Evolutionary conservation across 1,139 yeast genomes (phyloP).

Genomic region (Sugiyamaella neomexicana): DNA sequence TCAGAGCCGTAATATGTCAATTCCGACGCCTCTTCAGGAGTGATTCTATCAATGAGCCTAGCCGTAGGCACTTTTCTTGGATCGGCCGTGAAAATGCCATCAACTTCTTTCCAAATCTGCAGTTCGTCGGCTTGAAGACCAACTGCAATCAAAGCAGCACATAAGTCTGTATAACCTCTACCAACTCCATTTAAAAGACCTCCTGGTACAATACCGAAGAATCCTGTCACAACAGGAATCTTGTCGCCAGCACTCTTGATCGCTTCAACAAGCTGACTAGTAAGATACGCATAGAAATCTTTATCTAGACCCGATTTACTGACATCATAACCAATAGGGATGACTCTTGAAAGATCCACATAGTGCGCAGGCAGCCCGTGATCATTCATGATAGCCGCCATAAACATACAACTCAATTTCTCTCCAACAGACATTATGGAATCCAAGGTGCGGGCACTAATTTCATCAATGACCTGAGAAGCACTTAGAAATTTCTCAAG

Average conservation of each 20-base stretch:
- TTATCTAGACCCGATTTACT: conserved; percentile 51
- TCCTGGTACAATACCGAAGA: conserved; percentile 92
- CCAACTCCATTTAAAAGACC: conserved; percentile 92
- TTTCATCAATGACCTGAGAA: conserved; percentile 87
- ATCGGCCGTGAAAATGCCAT: conserved; percentile 97
- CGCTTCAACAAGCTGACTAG: conserved; percentile 58
- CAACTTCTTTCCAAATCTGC: conserved; percentile 98
- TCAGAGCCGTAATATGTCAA: conserved; percentile 96
- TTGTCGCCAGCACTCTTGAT: conserved; percentile 49
- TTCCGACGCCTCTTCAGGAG: conserved; percentile 99
- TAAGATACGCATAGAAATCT: conserved; percentile 60
- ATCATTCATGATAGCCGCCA: conserved; percentile 82
- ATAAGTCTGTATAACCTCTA: conserved; percentile 93
- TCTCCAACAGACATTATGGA: conserved; percentile 93
- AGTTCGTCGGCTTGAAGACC: conserved; percentile 89
- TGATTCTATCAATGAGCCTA: conserved; percentile 77
- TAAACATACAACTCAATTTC: conserved; percentile 82
- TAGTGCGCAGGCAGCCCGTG: conserved; percentile 73
- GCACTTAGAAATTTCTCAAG: conserved; percentile 77
- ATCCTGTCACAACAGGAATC: conserved; percentile 92
- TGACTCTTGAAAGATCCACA: conserved; percentile 73
- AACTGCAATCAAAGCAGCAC: conserved; percentile 96
- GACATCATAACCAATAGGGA: conserved; percentile 42
- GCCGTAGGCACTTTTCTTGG: conserved; percentile 95
- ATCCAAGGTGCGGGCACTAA: conserved; percentile 84